Percentiles rank a stretch among this genome's conserved stretches.
phyloP scores from a whole-genome alignment of 805 yeast genomes.

The Yarrowia sp. region DNA sequence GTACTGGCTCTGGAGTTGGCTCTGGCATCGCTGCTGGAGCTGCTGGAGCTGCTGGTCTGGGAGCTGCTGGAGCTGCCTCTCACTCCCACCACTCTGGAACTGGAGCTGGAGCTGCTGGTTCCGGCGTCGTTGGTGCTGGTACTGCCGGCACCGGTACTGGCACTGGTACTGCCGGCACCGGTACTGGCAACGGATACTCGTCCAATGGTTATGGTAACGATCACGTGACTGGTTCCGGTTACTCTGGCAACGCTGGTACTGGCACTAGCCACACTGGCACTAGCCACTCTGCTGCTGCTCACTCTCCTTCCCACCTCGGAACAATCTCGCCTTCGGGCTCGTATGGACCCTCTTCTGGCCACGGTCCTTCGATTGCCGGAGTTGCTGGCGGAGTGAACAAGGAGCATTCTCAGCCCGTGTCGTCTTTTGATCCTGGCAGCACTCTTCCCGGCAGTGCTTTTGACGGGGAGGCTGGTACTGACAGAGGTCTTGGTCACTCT shows the following conservation, averaged over 20 bases:
- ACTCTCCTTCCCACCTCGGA: background rate
- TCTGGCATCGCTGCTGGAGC: background rate
- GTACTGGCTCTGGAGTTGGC: background rate
- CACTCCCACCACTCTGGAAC: background rate
- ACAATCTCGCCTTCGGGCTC: conserved; percentile 21
- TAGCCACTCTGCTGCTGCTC: background rate
- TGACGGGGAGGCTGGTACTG: background rate
- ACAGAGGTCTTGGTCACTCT: background rate
- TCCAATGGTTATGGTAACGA: no score
- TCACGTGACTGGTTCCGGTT: no score
- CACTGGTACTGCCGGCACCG: background rate
- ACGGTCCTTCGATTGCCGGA: background rate
- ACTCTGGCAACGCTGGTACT: background rate
- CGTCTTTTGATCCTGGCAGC: conserved; percentile 6
- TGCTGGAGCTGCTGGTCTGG: background rate
- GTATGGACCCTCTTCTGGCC: conserved; percentile 2
- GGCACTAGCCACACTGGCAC: background rate
- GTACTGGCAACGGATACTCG: background rate
- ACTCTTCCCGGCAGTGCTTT: conserved; percentile 25
- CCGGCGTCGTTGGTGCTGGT: background rate
- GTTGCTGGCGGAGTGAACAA: conserved; percentile 11
- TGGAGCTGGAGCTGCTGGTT: conserved; percentile 16
- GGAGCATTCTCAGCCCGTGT: conserved; percentile 12
- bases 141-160: conserved; percentile 1
- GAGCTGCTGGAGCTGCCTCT: conserved; percentile 4